Base-by-base conservation (phyloP, 331 rosid species). In the Quercus lobata region DNA sequence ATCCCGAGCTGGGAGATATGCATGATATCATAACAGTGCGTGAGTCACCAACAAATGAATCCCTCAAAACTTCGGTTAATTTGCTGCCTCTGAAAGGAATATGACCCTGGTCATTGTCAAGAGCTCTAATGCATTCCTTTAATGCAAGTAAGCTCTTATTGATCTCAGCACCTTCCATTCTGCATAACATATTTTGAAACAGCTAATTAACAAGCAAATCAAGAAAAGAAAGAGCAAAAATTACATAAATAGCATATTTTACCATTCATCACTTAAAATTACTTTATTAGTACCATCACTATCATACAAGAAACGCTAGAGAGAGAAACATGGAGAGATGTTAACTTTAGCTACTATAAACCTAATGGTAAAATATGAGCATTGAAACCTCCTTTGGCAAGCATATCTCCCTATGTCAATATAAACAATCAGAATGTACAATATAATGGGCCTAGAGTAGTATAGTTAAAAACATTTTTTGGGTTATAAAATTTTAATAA, bases 161-260 rank as follows among this genome's bases (percentile, higher is more conserved):
- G 86, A 96, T 96, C 84, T 96, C 99, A 87, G 99, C 99, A 79
- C 99, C 99, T 90, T 96, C 99, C 89, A 96, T 96, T 81, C 99
- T 96, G 98, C 91, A 84, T 66, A 73, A 80, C 34, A 75, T 30
- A 73, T 60, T 86, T 84, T 37, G 16, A 83, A 76, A 79, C 71
- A 72, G 54, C 52, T 49, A 16, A 44, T 12, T 21, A 81, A 79
- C 58, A 72, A 57, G 65, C 55, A 76, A 79, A 46, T 30, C 41
- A 70, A 53, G 77, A 56, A 44, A 44, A 52, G 37, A 72, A 72
- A 71, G 56, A 32, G 5, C 70, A 16, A 29, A 41, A 41, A 41
- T 8, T 8, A 46, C 54, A 76, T 57, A 19, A 29, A 34, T 46
- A 76, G 3, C 18, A 73, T 21, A 46, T 65, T 49, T 55, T 62